Evolutionary conservation across 352 stramenopile genomes (phyloP).

Genomic region (Phytopythium helicoides): DNA sequence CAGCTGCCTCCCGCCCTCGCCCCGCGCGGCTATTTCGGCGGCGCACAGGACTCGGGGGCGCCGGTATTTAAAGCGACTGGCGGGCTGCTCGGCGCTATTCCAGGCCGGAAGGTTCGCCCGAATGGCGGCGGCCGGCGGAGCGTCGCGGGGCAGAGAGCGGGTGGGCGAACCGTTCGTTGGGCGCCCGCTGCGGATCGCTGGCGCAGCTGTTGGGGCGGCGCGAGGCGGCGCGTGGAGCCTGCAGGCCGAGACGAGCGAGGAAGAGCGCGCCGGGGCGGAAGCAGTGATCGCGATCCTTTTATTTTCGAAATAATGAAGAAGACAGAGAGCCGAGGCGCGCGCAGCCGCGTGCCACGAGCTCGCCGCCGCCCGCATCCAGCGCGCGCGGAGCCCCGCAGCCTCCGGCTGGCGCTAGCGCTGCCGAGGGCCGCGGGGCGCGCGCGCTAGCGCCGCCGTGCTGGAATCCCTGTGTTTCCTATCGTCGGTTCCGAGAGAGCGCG

Average conservation of each 20-base stretch:
- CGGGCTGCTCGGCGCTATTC: not conserved
- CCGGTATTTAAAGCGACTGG: conserved; percentile 2
- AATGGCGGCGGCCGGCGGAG: too few species aligned
- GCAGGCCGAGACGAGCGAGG: too few species aligned
- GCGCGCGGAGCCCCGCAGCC: conserved; percentile 6
- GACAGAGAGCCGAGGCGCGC: conserved; percentile 26
- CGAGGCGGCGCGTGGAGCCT: too few species aligned
- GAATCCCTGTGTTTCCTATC: conserved; percentile 22
- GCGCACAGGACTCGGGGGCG: conserved; percentile 1
- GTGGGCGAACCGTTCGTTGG: too few species aligned
- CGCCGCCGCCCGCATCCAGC: conserved; percentile 18
- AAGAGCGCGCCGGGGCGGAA: conserved; percentile 22
- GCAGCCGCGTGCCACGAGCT: not conserved
- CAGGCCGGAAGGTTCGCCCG: too few species aligned
- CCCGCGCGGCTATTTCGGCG: conserved; percentile 3
- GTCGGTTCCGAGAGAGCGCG: conserved; percentile 21
- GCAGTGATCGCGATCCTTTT: conserved; percentile 69
- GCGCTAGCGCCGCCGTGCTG: conserved; percentile 1
- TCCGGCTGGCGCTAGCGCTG: not conserved
- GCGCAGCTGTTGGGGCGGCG: too few species aligned
- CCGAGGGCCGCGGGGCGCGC: not conserved
- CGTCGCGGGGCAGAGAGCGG: too few species aligned
- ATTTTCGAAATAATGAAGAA: conserved; percentile 78
- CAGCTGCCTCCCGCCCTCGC: not conserved
- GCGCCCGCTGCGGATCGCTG: too few species aligned